Evolutionary conservation across 1,284 basidiomycete genomes (phyloP).

Genomic region (Polyporus tsugae): DNA sequence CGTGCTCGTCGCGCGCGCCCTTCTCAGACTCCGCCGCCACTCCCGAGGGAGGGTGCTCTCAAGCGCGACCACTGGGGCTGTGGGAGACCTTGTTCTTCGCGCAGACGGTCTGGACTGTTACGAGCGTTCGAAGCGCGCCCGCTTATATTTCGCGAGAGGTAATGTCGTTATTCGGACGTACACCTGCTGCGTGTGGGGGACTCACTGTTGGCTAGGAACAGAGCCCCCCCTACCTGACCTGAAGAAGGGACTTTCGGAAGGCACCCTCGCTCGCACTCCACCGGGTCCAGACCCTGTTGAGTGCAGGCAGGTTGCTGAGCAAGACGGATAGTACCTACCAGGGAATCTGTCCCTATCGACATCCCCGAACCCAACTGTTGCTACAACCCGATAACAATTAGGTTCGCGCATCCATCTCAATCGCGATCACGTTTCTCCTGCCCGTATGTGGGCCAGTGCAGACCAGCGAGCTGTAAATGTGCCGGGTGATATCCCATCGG

Average conservation of each 20-base stretch:
- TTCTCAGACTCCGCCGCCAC: conserved; percentile 20
- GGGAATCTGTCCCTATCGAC: background rate
- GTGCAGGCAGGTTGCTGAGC: background rate
- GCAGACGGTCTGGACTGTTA: conserved; percentile 27
- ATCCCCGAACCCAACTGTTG: conserved; percentile 8
- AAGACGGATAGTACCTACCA: background rate
- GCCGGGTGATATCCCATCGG: conserved; percentile 35
- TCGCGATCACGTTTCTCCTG: conserved; percentile 25
- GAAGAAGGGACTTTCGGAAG: background rate
- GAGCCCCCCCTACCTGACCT: conserved; percentile 13
- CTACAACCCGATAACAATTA: background rate
- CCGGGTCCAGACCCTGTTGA: conserved; percentile 7
- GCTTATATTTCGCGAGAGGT: conserved; percentile 23
- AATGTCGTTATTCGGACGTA: conserved; percentile 32
- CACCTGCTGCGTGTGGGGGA: conserved; percentile 18
- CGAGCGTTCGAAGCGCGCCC: conserved; percentile 21
- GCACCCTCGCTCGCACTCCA: background rate
- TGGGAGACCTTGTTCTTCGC: conserved; percentile 19
- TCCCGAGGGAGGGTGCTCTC: conserved; percentile 27
- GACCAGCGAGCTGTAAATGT: conserved; percentile 16
- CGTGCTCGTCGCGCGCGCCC: conserved; percentile 28
- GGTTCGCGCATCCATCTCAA: conserved; percentile 2
- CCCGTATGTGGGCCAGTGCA: background rate
- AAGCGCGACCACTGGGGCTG: conserved; percentile 13
- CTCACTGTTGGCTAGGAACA: conserved; percentile 28